Percentiles rank a stretch among this genome's conserved stretches.
These are phyloP conservation scores for Naganishia antarctica DNA, from an alignment of 768 basidiomycete genomes.

Conservation along the genomic window DNA sequence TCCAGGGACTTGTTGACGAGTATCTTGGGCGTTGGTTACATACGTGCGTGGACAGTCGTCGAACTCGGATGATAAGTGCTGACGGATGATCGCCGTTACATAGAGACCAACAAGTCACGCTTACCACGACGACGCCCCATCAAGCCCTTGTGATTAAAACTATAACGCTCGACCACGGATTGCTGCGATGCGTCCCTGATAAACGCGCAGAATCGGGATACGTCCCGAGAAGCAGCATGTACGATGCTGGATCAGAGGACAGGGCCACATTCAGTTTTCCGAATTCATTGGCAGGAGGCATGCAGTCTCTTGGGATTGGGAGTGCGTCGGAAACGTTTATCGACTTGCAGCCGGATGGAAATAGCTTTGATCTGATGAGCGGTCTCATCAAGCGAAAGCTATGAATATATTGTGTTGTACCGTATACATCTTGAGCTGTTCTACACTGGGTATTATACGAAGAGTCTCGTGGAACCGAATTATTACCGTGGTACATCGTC, in stretches of 20 bases:
- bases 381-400: slow-evolving; percentile 67
- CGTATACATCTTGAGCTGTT: too few species aligned
- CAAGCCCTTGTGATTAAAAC: slow-evolving; percentile 69
- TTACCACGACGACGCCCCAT: slow-evolving; percentile 71
- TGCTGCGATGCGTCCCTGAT: slow-evolving; percentile 62
- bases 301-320: slow-evolving; percentile 34
- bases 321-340: slow-evolving; percentile 56
- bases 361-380: slow-evolving; percentile 91
- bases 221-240: slow-evolving; percentile 1
- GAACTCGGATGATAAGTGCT: not conserved
- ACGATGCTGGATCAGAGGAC: slow-evolving; percentile 30
- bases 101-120: slow-evolving; percentile 55
- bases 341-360: slow-evolving; percentile 93
- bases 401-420: not conserved
- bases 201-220: not conserved
- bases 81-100: not conserved
- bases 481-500: not conserved
- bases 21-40: slow-evolving; percentile 86
- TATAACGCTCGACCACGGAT: slow-evolving; percentile 80
- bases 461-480: not conserved
- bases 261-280: slow-evolving; percentile 18
- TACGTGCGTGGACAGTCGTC: slow-evolving; percentile 59
- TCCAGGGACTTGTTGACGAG: slow-evolving; percentile 70
- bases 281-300: not conserved
- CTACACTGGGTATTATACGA: not conserved